phyloP scores from a whole-genome alignment of 2,329 filamentous ascomycete species.

The Magnaporthiopsis incrustans region DNA sequence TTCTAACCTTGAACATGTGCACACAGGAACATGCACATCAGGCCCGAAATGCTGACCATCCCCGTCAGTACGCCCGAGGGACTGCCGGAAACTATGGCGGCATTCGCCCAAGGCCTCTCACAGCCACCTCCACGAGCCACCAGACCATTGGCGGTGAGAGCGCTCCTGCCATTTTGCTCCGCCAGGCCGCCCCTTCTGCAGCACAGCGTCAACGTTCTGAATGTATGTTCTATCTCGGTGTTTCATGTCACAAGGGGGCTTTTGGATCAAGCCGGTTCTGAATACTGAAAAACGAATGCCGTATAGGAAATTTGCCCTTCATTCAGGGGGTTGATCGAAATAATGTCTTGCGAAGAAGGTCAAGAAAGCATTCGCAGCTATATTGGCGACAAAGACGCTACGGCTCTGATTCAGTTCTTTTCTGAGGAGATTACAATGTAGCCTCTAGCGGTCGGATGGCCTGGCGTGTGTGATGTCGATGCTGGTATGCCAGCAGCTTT shows the following conservation, averaged over 20 bases:
- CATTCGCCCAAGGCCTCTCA: conserved; percentile 20
- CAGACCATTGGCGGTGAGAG: neutral
- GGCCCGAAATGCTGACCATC: conserved; percentile 29
- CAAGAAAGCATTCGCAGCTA: neutral
- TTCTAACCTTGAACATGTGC: neutral
- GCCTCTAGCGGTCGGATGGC: too few relatives aligned
- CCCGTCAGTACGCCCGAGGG: conserved; percentile 29
- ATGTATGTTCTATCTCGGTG: neutral
- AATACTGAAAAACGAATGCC: neutral
- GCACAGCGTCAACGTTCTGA: conserved; percentile 1
- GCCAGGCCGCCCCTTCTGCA: conserved; percentile 4
- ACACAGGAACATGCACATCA: conserved; percentile 1
- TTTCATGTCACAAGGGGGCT: neutral
- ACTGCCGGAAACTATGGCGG: conserved; percentile 29
- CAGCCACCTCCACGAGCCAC: neutral
- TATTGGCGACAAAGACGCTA: neutral
- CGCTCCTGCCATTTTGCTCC: conserved; percentile 6
- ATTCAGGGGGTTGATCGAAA: neutral
- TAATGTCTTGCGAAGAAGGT: neutral
- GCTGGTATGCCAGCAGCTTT: too few relatives aligned
- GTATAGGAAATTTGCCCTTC: neutral
- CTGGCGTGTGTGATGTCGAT: neutral
- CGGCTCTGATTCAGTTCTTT: conserved; percentile 12
- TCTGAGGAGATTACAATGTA: conserved; percentile 7
- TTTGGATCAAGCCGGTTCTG: neutral